phyloP scores from a whole-genome alignment of 2,329 filamentous ascomycete species.

The Aspergillus luchuensis region DNA sequence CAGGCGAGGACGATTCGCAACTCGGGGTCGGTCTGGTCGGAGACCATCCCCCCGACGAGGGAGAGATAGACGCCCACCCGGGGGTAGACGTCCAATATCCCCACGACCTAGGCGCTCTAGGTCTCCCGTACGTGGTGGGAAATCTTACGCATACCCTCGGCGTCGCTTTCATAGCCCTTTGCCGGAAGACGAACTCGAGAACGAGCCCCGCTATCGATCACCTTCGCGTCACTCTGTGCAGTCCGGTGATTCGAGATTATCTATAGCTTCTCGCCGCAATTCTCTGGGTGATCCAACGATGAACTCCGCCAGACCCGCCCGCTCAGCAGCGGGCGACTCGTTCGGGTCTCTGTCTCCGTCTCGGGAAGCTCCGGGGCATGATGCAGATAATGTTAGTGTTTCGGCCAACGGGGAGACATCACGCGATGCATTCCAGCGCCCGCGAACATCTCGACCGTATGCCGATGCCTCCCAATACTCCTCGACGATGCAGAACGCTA shows the following conservation, averaged over 20 bases:
- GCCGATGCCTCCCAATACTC: slow-evolving; percentile 53
- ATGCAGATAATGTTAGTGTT: slow-evolving; percentile 33
- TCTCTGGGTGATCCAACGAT: slow-evolving; percentile 28
- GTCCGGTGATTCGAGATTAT: slow-evolving; percentile 37
- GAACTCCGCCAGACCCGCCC: slow-evolving; percentile 32
- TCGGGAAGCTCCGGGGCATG: slow-evolving; percentile 36
- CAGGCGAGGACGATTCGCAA: slow-evolving; percentile 38
- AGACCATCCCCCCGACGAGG: slow-evolving; percentile 37
- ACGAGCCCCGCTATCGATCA: slow-evolving; percentile 35
- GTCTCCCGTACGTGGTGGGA: slow-evolving; percentile 35
- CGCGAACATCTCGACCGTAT: slow-evolving; percentile 44
- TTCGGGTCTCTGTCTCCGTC: slow-evolving; percentile 38
- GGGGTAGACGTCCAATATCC: slow-evolving; percentile 31
- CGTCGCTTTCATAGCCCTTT: slow-evolving; percentile 32
- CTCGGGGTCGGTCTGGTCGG: slow-evolving; percentile 36
- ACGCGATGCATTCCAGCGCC: slow-evolving; percentile 38
- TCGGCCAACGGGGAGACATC: slow-evolving; percentile 34
- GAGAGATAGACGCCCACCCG: slow-evolving; percentile 35
- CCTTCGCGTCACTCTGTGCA: slow-evolving; percentile 38
- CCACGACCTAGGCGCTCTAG: slow-evolving; percentile 32
- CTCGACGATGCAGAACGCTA: slow-evolving; percentile 61
- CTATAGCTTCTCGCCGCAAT: slow-evolving; percentile 26
- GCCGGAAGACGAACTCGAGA: slow-evolving; percentile 29
- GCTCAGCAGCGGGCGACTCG: slow-evolving; percentile 30
- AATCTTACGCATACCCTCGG: slow-evolving; percentile 29